Percentiles rank a stretch among this genome's conserved stretches.
phyloP scores from a whole-genome alignment of 2,329 filamentous ascomycete species.

The Venturia nashicola region DNA sequence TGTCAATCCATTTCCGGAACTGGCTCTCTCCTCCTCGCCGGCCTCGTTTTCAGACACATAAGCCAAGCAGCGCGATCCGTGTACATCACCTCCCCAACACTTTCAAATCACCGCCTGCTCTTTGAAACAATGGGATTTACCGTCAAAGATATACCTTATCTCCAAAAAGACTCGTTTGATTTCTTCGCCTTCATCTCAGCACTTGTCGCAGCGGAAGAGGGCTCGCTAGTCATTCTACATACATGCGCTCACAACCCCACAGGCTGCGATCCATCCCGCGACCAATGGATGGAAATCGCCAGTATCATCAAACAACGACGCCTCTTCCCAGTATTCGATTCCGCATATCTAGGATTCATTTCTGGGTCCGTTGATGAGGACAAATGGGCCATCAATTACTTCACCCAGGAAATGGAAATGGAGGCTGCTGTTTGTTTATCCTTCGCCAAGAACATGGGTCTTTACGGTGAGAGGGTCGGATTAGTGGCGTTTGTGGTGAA shows the following conservation, averaged over 20 bases:
- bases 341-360: constrained; percentile 28
- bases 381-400: constrained; percentile 24
- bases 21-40: neutral
- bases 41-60: neutral
- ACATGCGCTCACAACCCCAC: constrained; percentile 28
- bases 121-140: constrained; percentile 17
- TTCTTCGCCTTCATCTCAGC: constrained; percentile 19
- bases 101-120: constrained; percentile 22
- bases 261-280: constrained; percentile 22
- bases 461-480: constrained; percentile 26
- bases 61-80: neutral
- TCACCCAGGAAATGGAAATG: constrained; percentile 14
- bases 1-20: neutral
- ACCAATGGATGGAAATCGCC: constrained; percentile 24
- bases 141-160: constrained; percentile 20
- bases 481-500: constrained; percentile 11
- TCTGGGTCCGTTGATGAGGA: constrained; percentile 23
- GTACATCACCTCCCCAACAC: constrained; percentile 16
- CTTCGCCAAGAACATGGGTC: constrained; percentile 26
- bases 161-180: constrained; percentile 18
- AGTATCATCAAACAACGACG: constrained; percentile 18
- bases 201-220: constrained; percentile 17
- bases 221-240: constrained; percentile 26
- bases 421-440: constrained; percentile 20
- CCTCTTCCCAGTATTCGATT: constrained; percentile 26